phyloP scores from a whole-genome alignment of 2,329 filamentous ascomycete genomes.

The Ophiocordyceps camponoti-saundersi region DNA sequence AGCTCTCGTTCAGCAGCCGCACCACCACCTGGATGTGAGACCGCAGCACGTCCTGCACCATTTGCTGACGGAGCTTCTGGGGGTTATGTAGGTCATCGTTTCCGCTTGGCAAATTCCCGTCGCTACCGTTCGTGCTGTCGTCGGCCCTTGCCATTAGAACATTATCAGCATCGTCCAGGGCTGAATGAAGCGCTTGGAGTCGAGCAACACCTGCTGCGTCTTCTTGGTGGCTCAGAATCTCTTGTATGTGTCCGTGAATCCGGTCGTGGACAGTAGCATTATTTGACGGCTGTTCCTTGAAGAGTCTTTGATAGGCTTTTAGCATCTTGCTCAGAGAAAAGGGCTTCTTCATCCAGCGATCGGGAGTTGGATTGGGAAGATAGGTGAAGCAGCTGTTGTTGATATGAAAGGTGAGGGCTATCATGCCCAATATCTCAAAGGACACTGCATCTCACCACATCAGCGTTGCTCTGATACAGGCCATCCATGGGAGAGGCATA shows the following conservation, averaged over 20 bases:
- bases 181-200: slow-evolving; percentile 21
- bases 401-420: slow-evolving; percentile 31
- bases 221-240: slow-evolving; percentile 9
- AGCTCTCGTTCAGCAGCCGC: slow-evolving; percentile 23
- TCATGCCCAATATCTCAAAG: slow-evolving; percentile 43
- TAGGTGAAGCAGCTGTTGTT: slow-evolving; percentile 31
- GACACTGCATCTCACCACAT: slow-evolving; percentile 22
- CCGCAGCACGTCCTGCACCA: slow-evolving; percentile 28
- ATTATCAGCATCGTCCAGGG: slow-evolving; percentile 24
- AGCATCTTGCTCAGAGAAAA: slow-evolving; percentile 26
- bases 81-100: background rate
- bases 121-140: background rate
- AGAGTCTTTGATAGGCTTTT: slow-evolving; percentile 16
- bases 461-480: background rate
- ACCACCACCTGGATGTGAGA: slow-evolving; percentile 32
- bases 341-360: slow-evolving; percentile 33
- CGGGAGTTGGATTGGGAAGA: slow-evolving; percentile 38
- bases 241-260: slow-evolving; percentile 10
- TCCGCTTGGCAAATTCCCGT: background rate
- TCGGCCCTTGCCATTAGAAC: slow-evolving; percentile 19
- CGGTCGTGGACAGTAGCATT: slow-evolving; percentile 8
- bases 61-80: slow-evolving; percentile 12
- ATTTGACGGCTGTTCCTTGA: slow-evolving; percentile 7
- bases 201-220: slow-evolving; percentile 13
- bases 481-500: slow-evolving; percentile 9